These are phyloP conservation scores for Talaromyces borbonicus DNA, from an alignment of 495 filamentous ascomycete genomes.

Conservation along the genomic window DNA sequence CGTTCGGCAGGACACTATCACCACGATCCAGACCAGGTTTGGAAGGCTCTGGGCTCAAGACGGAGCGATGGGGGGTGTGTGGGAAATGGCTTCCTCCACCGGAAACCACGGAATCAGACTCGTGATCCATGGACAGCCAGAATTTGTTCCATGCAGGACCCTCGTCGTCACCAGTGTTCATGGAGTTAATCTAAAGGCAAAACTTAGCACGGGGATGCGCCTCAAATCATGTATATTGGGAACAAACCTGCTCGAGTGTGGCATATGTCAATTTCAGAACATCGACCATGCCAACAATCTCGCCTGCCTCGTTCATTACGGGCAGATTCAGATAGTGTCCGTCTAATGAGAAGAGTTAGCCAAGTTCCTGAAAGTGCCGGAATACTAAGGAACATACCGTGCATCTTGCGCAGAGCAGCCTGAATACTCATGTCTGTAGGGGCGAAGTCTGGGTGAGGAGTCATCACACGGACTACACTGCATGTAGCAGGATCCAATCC, in stretches of 20 bases:
- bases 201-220: conserved; percentile 5
- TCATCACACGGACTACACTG: conserved; percentile 98
- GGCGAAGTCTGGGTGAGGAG: conserved; percentile 95
- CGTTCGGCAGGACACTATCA: conserved; percentile 80
- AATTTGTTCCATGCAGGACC: conserved; percentile 99
- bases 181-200: conserved; percentile 54
- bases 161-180: conserved; percentile 74
- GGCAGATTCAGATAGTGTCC: conserved; percentile 96
- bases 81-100: conserved; percentile 65
- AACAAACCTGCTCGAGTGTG: conserved; percentile 80
- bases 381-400: conserved; percentile 50
- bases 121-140: conserved; percentile 93
- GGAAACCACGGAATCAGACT: conserved; percentile 93
- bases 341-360: conserved; percentile 45
- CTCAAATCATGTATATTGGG: conserved; percentile 2
- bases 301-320: conserved; percentile 93
- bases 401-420: conserved; percentile 96
- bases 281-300: conserved; percentile 99
- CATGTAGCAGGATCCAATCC: conserved; percentile 90
- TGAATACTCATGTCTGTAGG: conserved; percentile 99
- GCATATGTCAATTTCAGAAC: conserved; percentile 97
- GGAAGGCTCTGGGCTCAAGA: conserved; percentile 67
- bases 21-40: conserved; percentile 54
- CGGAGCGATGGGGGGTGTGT: conserved; percentile 50
- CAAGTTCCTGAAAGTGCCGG: background rate